These are phyloP conservation scores for Xylaria sp. DNA, from an alignment of 2,329 filamentous ascomycete species.

Conservation along the genomic window DNA sequence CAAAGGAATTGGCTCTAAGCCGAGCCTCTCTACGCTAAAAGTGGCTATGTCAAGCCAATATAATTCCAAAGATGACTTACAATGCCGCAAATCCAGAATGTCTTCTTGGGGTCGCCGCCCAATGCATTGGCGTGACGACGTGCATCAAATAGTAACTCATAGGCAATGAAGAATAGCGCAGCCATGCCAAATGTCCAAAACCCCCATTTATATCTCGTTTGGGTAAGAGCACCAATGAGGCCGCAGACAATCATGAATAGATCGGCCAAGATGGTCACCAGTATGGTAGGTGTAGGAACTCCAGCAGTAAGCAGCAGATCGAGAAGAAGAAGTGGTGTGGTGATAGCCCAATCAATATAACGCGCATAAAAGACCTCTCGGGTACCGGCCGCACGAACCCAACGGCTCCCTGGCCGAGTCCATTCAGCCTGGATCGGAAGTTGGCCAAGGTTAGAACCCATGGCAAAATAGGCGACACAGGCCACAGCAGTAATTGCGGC, in stretches of 20 bases:
- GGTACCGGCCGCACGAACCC: slow-evolving; percentile 60
- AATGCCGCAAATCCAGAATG: slow-evolving; percentile 67
- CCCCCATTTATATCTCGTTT: slow-evolving; percentile 74
- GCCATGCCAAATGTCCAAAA: slow-evolving; percentile 69
- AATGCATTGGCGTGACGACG: slow-evolving; percentile 66
- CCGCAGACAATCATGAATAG: slow-evolving; percentile 75
- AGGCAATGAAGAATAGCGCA: slow-evolving; percentile 70
- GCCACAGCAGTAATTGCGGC: slow-evolving; percentile 68
- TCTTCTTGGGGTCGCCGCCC: slow-evolving; percentile 63
- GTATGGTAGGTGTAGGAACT: slow-evolving; percentile 71
- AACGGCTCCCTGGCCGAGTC: slow-evolving; percentile 52
- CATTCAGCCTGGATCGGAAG: slow-evolving; percentile 73
- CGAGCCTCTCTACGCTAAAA: not conserved
- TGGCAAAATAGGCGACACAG: slow-evolving; percentile 72
- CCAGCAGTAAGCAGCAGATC: slow-evolving; percentile 73
- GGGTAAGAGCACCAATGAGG: slow-evolving; percentile 72
- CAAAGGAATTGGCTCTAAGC: not conserved
- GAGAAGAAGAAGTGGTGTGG: slow-evolving; percentile 71
- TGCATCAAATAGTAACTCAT: slow-evolving; percentile 65
- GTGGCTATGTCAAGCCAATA: not conserved
- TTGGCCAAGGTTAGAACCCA: slow-evolving; percentile 74
- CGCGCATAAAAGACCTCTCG: slow-evolving; percentile 75
- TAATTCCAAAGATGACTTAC: not conserved
- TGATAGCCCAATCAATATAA: slow-evolving; percentile 73
- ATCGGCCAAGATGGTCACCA: slow-evolving; percentile 71